Conservation (phyloP, 768 basidiomycete species). For the Tricholoma bakamatsutake region DNA sequence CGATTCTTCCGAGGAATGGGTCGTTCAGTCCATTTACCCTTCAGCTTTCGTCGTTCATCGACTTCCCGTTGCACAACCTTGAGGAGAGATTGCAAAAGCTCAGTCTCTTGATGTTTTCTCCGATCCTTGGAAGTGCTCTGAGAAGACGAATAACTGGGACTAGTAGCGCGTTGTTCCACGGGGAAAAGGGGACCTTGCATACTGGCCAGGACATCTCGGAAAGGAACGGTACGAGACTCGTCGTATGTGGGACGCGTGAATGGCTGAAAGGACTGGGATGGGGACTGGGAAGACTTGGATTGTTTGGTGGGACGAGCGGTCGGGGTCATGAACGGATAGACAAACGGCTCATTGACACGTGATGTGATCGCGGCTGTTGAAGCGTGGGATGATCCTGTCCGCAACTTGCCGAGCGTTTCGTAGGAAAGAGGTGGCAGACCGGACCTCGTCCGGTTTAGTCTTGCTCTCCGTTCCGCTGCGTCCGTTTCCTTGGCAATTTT, state of each 20-base stretch:
- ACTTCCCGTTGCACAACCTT: constrained; percentile 37
- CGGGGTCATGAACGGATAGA: constrained; percentile 24
- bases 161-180: constrained; percentile 26
- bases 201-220: constrained; percentile 48
- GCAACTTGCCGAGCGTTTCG: neutral
- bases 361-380: constrained; percentile 5
- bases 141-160: constrained; percentile 3
- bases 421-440: constrained; percentile 13
- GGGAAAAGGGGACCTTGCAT: constrained; percentile 60
- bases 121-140: constrained; percentile 8
- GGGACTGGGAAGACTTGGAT: neutral
- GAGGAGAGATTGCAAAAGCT: constrained; percentile 40
- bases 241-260: constrained; percentile 23
- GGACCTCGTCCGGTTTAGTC: constrained; percentile 11
- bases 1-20: constrained; percentile 6
- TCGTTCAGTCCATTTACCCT: constrained; percentile 26
- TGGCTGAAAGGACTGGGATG: constrained; percentile 9
- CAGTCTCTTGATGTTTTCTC: constrained; percentile 18
- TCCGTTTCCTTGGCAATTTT: constrained; percentile 11
- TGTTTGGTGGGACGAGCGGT: constrained; percentile 5
- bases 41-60: constrained; percentile 26
- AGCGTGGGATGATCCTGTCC: neutral
- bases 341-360: constrained; percentile 16
- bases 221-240: constrained; percentile 39
- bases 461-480: constrained; percentile 24